Conservation (phyloP, 495 filamentous ascomycete genomes). For the Margaritispora aquatica region DNA sequence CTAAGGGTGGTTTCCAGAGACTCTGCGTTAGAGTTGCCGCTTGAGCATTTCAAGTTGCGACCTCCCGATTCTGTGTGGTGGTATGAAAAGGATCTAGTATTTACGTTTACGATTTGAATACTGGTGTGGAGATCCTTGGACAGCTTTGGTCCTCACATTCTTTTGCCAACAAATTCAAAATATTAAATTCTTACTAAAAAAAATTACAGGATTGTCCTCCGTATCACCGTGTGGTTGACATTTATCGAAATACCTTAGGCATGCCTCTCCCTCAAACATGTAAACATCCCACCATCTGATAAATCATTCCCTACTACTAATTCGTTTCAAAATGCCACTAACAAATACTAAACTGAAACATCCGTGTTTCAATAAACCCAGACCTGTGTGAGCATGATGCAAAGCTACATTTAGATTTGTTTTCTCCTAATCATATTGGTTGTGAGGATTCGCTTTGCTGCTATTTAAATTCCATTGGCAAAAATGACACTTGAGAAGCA, state of each 20-base stretch:
- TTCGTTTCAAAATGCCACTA: background rate
- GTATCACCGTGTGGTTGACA: no score
- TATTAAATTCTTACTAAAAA: no score
- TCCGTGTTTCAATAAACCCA: background rate
- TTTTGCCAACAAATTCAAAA: no score
- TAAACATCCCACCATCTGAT: background rate
- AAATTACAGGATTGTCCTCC: no score
- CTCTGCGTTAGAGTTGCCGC: constrained; percentile 19
- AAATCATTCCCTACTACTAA: background rate
- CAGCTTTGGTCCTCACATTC: no score
- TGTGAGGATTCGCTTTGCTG: background rate
- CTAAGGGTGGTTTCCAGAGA: constrained; percentile 40
- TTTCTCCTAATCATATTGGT: background rate
- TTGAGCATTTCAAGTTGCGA: no score
- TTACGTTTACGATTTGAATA: no score
- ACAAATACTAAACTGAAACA: background rate
- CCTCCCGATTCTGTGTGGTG: no score
- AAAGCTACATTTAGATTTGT: background rate
- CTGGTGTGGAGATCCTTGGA: no score
- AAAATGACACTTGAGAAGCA: background rate
- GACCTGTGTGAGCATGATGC: background rate
- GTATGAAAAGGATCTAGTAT: no score
- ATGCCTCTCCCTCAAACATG: background rate
- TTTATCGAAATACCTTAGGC: no score
- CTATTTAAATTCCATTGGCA: background rate